A percentile compares a stretch with the other conserved stretches of the same genome.
phyloP scores from a whole-genome alignment of 2,329 filamentous ascomycete genomes.

The Didymella arachidicola region DNA sequence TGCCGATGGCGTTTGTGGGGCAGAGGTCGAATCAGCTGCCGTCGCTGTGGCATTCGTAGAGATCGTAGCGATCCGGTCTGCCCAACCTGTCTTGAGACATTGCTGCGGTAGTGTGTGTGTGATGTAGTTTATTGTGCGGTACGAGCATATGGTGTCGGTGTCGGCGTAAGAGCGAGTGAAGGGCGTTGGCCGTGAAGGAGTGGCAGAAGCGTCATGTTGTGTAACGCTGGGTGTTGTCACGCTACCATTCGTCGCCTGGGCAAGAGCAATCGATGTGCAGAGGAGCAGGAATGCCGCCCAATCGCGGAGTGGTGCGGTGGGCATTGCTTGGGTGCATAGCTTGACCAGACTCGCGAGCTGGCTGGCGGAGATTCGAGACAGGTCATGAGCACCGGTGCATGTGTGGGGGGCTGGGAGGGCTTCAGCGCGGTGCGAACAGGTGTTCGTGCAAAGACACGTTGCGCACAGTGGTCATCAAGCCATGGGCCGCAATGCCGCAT shows the following conservation, averaged over 20 bases:
- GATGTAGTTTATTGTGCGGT: conserved; percentile 79
- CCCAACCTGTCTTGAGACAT: conserved; percentile 72
- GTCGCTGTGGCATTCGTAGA: conserved; percentile 22
- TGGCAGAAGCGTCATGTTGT: conserved; percentile 25
- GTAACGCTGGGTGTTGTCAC: conserved; percentile 34
- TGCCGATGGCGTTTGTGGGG: conserved; percentile 17
- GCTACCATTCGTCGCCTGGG: conserved; percentile 46
- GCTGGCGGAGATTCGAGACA: conserved; percentile 21
- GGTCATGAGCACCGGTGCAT: conserved; percentile 13
- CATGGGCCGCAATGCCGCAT: conserved; percentile 4
- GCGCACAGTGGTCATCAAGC: conserved; percentile 15
- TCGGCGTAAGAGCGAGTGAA: conserved; percentile 36
- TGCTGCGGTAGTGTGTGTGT: conserved; percentile 79
- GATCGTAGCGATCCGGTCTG: conserved; percentile 32
- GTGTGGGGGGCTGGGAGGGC: conserved; percentile 15
- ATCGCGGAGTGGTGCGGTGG: conserved; percentile 47
- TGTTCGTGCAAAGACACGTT: conserved; percentile 29
- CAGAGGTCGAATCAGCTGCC: conserved; percentile 22
- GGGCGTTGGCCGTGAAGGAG: conserved; percentile 23
- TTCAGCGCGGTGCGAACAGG: conserved; percentile 28
- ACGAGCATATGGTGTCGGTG: conserved; percentile 55
- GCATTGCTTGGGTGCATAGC: conserved; percentile 52
- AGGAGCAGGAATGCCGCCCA: conserved; percentile 46
- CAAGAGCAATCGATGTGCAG: conserved; percentile 39
- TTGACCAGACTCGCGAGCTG: conserved; percentile 40